These are phyloP conservation scores for Acanthamoeba castellanii DNA, from an alignment of 208 protist genomes.

Conservation along the genomic window DNA sequence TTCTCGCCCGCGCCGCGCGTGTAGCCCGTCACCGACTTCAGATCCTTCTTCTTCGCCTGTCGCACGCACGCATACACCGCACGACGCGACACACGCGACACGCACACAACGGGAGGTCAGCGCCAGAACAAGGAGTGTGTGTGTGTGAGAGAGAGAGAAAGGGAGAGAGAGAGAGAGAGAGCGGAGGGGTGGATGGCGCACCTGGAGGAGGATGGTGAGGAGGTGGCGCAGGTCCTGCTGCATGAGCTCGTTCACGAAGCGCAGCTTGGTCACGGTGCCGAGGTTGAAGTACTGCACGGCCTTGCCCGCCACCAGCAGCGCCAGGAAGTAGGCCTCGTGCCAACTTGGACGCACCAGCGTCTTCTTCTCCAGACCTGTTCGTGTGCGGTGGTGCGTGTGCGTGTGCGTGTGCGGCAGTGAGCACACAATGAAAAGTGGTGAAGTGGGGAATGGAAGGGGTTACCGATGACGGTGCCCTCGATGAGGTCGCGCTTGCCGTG, in stretches of 20 bases:
- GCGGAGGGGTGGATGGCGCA: too few relatives aligned
- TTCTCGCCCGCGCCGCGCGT: not conserved
- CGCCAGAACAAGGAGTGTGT: too few relatives aligned
- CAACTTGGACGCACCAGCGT: not conserved
- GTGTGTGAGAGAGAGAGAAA: too few relatives aligned
- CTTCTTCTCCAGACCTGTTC: not conserved
- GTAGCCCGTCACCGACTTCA: not conserved
- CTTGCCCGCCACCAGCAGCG: not conserved
- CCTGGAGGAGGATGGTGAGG: not conserved
- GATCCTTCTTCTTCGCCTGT: conserved; percentile 33
- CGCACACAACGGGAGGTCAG: too few relatives aligned
- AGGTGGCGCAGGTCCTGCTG: not conserved
- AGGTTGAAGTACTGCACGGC: conserved; percentile 10
- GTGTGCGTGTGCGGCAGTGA: not conserved
- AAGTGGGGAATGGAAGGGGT: too few relatives aligned
- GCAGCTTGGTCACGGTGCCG: not conserved
- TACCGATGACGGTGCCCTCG: conserved; percentile 13
- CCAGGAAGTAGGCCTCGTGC: not conserved
- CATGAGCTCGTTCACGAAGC: not conserved
- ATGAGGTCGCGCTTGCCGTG: not conserved
- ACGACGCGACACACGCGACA: too few relatives aligned
- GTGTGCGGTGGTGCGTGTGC: too few relatives aligned
- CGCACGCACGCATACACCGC: too few relatives aligned
- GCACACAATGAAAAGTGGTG: not conserved
- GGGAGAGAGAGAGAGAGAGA: too few relatives aligned